Percentiles rank a stretch among this genome's conserved stretches.
phyloP scores from a whole-genome alignment of 1,284 basidiomycete species.

The Earliella scabrosa region DNA sequence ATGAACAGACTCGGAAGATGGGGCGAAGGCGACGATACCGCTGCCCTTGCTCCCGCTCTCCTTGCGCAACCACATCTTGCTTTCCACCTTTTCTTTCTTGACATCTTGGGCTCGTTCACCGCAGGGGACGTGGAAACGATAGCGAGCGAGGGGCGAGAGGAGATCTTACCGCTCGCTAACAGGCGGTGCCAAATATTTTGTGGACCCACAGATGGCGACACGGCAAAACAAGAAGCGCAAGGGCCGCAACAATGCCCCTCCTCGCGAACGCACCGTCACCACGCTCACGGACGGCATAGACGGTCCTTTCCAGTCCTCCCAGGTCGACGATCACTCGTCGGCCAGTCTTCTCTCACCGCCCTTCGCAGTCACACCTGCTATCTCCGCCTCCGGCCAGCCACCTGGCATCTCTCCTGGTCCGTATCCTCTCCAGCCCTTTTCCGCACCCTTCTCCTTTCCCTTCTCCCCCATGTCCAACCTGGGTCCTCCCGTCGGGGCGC shows the following conservation, averaged over 20 bases:
- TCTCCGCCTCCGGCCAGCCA: constrained; percentile 20
- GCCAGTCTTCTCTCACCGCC: constrained; percentile 34
- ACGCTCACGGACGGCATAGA: constrained; percentile 62
- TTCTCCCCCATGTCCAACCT: constrained; percentile 32
- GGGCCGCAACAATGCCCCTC: constrained; percentile 50
- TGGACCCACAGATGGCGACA: constrained; percentile 51
- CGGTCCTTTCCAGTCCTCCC: constrained; percentile 49
- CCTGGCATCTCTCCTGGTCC: constrained; percentile 25
- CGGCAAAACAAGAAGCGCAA: constrained; percentile 65
- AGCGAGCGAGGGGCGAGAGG: neutral
- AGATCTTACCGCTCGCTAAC: constrained; percentile 19
- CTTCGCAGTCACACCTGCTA: constrained; percentile 35
- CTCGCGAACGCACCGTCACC: constrained; percentile 66
- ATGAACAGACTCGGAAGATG: too few species aligned
- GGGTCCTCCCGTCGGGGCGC: constrained; percentile 5
- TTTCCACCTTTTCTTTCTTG: neutral
- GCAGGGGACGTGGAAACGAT: neutral
- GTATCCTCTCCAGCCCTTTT: constrained; percentile 16
- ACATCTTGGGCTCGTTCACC: neutral
- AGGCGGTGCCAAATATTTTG: constrained; percentile 18
- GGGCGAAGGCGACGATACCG: neutral
- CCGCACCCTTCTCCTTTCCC: constrained; percentile 31
- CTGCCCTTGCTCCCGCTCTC: neutral
- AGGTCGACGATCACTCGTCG: constrained; percentile 50
- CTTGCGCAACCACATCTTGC: neutral